A percentile compares a stretch with the other conserved stretches of the same genome.
Evolutionary conservation across 73 alveolate genomes (phyloP).

Genomic region (Paramecium biaurelia): DNA sequence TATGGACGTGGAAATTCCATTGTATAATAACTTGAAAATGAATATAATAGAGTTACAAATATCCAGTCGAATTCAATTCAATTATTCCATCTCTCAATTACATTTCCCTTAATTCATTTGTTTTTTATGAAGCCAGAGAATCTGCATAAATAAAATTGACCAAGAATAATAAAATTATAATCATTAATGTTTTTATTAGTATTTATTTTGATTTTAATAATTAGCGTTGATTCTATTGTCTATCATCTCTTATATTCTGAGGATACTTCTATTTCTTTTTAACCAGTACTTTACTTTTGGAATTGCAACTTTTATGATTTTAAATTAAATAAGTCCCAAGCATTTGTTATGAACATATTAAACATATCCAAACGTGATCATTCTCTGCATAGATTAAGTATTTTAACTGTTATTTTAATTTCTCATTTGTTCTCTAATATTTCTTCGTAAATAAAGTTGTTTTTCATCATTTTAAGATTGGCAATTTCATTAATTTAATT

Average conservation of each 20-base stretch:
- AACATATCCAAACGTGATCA: too few species aligned
- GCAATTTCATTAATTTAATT: too few species aligned
- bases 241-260: not conserved
- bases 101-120: conserved; percentile 43
- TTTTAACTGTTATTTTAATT: too few species aligned
- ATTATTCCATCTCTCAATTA: conserved; percentile 48
- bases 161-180: not conserved
- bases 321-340: too few species aligned
- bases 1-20: conserved; percentile 64
- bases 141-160: not conserved
- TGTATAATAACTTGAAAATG: conserved; percentile 23
- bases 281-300: too few species aligned
- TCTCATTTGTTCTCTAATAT: too few species aligned
- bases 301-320: too few species aligned
- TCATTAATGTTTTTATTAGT: not conserved
- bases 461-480: too few species aligned
- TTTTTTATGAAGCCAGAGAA: not conserved
- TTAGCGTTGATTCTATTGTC: not conserved
- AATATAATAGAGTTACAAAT: not conserved
- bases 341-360: too few species aligned
- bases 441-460: too few species aligned
- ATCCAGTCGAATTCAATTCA: conserved; percentile 60
- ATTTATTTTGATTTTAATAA: not conserved
- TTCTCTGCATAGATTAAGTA: too few species aligned
- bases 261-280: not conserved